phyloP scores from a whole-genome alignment of 139 green algal genomes.

The Haematococcus lacustris region DNA sequence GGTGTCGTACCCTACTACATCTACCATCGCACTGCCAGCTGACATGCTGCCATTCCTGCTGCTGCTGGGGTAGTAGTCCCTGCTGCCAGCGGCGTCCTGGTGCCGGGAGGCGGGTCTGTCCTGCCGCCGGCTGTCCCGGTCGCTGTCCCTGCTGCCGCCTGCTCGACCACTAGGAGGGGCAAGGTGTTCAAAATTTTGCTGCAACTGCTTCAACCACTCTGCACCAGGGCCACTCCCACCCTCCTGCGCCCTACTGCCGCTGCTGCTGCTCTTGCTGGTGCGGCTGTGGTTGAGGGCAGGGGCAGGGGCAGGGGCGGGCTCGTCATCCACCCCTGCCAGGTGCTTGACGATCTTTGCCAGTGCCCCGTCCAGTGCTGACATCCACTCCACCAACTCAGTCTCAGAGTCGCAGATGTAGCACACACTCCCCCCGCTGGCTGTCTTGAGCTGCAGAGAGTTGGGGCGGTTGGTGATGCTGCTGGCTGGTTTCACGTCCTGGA shows the following conservation, averaged over 20 bases:
- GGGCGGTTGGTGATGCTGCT: conserved; percentile 42
- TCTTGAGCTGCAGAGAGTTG: conserved; percentile 79
- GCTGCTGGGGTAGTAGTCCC: not conserved
- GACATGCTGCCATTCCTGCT: not conserved
- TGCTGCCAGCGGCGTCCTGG: not conserved
- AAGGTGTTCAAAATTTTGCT: conserved; percentile 15
- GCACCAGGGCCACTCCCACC: no score
- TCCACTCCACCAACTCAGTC: conserved; percentile 85
- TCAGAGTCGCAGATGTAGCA: conserved; percentile 73
- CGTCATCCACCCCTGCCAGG: conserved; percentile 63
- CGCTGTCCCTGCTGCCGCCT: not conserved
- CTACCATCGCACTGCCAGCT: conserved; percentile 43
- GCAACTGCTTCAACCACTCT: conserved; percentile 22
- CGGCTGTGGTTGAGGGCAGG: not conserved
- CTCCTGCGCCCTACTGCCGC: not conserved
- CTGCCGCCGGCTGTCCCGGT: not conserved
- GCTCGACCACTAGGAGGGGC: no score
- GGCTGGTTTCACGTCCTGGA: conserved; percentile 61
- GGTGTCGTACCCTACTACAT: conserved; percentile 50
- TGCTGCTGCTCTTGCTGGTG: not conserved
- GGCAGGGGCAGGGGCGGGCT: not conserved
- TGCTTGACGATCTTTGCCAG: conserved; percentile 50
- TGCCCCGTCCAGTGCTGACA: conserved; percentile 69
- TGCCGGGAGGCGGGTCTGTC: conserved; percentile 4
- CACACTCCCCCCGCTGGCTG: conserved; percentile 47